Conservation (phyloP, 257 asterid species). For the Ocimum tenuiflorum region DNA sequence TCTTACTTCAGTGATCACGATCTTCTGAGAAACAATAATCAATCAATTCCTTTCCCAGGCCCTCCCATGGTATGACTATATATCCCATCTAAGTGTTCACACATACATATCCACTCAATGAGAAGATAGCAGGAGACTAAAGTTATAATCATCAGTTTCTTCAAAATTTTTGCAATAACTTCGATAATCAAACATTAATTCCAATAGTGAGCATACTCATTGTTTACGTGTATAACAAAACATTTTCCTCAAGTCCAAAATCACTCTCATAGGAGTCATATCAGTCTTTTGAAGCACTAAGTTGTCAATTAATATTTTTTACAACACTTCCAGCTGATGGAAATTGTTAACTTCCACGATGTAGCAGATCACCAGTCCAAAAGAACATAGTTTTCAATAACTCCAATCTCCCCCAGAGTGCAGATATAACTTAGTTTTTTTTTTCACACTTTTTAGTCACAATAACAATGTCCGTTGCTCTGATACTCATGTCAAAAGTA, state of each 20-base stretch:
- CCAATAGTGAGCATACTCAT: background rate
- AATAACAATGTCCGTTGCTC: background rate
- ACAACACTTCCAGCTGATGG: background rate
- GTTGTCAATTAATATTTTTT: background rate
- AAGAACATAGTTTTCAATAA: background rate
- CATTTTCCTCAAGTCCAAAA: background rate
- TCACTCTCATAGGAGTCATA: no score
- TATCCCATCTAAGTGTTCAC: constrained; percentile 1
- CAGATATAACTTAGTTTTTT: background rate
- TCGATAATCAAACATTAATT: background rate
- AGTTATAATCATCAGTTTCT: background rate
- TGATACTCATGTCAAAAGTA: background rate
- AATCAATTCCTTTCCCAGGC: background rate
- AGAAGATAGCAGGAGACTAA: background rate
- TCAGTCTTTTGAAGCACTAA: background rate
- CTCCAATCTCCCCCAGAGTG: background rate
- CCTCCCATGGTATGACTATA: background rate
- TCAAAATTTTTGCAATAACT: background rate
- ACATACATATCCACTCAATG: background rate
- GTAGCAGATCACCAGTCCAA: background rate
- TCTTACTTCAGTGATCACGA: constrained; percentile 1
- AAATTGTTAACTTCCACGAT: background rate
- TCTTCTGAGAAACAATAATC: background rate
- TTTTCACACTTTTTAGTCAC: background rate
- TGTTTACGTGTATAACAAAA: background rate